Conservation (phyloP, 805 yeast genomes). For the Torulaspora franciscae region DNA sequence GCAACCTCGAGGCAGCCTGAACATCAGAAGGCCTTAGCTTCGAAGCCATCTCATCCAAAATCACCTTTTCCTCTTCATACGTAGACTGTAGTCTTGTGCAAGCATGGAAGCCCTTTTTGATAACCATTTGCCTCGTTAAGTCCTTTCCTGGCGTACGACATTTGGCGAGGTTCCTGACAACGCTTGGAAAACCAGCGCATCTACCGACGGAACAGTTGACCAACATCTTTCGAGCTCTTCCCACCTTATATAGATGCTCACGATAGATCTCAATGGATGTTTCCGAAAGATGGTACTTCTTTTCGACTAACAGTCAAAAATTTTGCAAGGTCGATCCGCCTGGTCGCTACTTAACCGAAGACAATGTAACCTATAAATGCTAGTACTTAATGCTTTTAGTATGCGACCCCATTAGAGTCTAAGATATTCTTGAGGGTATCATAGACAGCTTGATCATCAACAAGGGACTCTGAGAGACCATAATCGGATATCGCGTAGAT, state of each 20-base stretch:
- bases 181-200: background rate
- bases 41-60: slow-evolving; percentile 53
- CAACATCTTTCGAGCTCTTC: background rate
- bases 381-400: background rate
- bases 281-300: no score
- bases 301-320: background rate
- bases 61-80: slow-evolving; percentile 70
- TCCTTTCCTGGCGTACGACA: background rate
- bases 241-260: background rate
- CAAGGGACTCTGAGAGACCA: slow-evolving; percentile 59
- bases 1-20: slow-evolving; percentile 50
- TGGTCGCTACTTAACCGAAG: background rate
- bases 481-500: slow-evolving; percentile 53
- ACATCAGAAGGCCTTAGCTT: slow-evolving; percentile 49
- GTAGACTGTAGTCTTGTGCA: slow-evolving; percentile 28
- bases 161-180: background rate
- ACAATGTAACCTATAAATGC: slow-evolving; percentile 3
- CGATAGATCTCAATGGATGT: no score
- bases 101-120: slow-evolving; percentile 13
- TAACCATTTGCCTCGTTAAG: background rate
- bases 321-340: slow-evolving; percentile 11
- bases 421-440: slow-evolving; percentile 38
- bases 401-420: slow-evolving; percentile 24
- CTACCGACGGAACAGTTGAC: background rate
- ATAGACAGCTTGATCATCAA: slow-evolving; percentile 43